These are phyloP conservation scores for Lanmaoa pseudosensibilis DNA, from an alignment of 768 basidiomycete species.

Conservation along the genomic window DNA sequence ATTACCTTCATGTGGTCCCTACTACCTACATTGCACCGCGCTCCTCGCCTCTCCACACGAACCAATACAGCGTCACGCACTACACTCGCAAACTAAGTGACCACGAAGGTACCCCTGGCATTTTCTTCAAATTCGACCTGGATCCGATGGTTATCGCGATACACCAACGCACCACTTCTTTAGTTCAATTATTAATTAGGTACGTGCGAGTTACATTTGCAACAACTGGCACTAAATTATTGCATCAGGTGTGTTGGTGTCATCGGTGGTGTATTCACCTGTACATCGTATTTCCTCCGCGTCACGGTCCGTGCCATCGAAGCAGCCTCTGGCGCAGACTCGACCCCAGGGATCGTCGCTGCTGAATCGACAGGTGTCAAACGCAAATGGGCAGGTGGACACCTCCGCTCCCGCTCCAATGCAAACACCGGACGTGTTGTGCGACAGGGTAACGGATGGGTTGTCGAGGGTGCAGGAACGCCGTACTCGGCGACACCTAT, in stretches of 20 bases:
- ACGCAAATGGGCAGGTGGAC: conserved; percentile 66
- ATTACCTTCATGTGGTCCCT: conserved; percentile 93
- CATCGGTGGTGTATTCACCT: conserved; percentile 87
- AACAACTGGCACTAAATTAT: background rate
- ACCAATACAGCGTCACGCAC: conserved; percentile 95
- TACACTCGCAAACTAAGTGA: conserved; percentile 77
- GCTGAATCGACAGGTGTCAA: conserved; percentile 65
- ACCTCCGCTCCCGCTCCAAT: conserved; percentile 57
- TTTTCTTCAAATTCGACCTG: conserved; percentile 98
- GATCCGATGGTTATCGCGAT: conserved; percentile 87
- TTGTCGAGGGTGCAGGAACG: conserved; percentile 48
- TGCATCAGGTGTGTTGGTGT: conserved; percentile 77
- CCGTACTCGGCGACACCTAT: conserved; percentile 40
- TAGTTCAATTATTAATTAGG: conserved; percentile 81
- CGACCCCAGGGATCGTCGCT: conserved; percentile 57
- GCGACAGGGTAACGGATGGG: conserved; percentile 61
- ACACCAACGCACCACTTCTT: conserved; percentile 81
- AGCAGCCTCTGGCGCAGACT: conserved; percentile 55
- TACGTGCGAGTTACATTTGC: conserved; percentile 15
- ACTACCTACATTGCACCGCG: conserved; percentile 87
- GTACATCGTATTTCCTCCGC: conserved; percentile 73
- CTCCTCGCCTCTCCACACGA: conserved; percentile 59
- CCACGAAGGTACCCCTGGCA: conserved; percentile 81
- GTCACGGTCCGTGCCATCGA: conserved; percentile 64
- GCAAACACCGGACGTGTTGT: conserved; percentile 40